Evolutionary conservation across 441 rosid species (phyloP).

Genomic region (Breynia disticha): DNA sequence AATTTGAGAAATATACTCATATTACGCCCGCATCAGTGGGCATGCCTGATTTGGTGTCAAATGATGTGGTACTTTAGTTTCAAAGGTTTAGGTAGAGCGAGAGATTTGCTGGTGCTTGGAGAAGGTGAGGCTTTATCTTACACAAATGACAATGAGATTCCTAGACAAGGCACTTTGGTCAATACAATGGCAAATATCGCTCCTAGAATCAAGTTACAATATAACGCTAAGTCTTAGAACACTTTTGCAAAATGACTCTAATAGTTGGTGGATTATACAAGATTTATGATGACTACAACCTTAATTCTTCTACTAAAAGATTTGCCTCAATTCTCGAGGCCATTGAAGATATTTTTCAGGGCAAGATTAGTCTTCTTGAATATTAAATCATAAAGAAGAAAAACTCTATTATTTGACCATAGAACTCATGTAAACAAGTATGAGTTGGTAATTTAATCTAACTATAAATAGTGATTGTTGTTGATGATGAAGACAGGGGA

Average conservation of each 20-base stretch:
- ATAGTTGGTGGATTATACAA: slow-evolving; percentile 19
- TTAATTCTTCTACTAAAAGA: slow-evolving; percentile 62
- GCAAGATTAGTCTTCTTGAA: slow-evolving; percentile 47
- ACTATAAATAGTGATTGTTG: slow-evolving; percentile 64
- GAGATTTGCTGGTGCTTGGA: slow-evolving; percentile 37
- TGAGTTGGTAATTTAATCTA: slow-evolving; percentile 7
- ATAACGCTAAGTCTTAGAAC: slow-evolving; percentile 41
- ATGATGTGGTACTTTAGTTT: slow-evolving; percentile 17
- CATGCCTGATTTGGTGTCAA: slow-evolving; percentile 9
- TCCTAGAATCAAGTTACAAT: slow-evolving; percentile 32
- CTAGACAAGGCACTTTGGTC: slow-evolving; percentile 11
- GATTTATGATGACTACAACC: slow-evolving; percentile 58
- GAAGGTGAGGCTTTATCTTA: slow-evolving; percentile 41
- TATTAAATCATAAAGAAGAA: slow-evolving; percentile 4
- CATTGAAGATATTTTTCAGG: slow-evolving; percentile 75
- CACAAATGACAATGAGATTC: slow-evolving; percentile 26
- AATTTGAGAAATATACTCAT: too few relatives aligned
- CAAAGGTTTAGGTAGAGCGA: slow-evolving; percentile 21
- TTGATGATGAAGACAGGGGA: slow-evolving; percentile 90
- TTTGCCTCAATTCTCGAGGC: slow-evolving; percentile 79
- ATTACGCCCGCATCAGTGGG: too few relatives aligned
- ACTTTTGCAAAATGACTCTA: slow-evolving; percentile 48
- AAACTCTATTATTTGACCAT: not conserved
- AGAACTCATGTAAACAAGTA: not conserved
- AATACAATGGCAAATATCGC: slow-evolving; percentile 8